A percentile compares a stretch with the other conserved stretches of the same genome.
Conservation (phyloP, 768 basidiomycete genomes). For the Termitomyces eurrhizus region DNA sequence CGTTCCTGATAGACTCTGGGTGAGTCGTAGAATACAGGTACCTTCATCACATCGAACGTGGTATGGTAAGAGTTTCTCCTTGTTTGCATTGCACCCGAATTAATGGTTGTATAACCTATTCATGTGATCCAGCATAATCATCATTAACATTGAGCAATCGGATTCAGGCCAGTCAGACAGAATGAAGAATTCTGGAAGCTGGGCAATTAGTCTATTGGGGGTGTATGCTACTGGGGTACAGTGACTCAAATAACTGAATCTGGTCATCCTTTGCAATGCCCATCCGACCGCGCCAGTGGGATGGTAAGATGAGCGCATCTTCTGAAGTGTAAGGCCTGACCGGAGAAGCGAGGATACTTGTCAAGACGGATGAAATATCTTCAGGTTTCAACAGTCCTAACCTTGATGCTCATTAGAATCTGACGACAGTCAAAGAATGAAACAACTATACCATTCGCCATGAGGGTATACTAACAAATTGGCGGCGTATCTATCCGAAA, state of each 20-base stretch:
- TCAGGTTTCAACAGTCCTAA: constrained; percentile 55
- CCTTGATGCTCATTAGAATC: constrained; percentile 32
- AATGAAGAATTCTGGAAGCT: neutral
- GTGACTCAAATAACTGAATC: constrained; percentile 10
- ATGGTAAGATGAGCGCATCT: constrained; percentile 34
- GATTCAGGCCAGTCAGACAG: neutral
- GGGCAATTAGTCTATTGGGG: neutral
- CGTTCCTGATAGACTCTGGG: too few relatives aligned
- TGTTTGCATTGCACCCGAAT: too few relatives aligned
- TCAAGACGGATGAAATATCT: constrained; percentile 53
- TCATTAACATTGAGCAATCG: too few relatives aligned
- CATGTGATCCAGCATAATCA: too few relatives aligned
- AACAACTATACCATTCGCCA: constrained; percentile 62
- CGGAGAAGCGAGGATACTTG: constrained; percentile 33
- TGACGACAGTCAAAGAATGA: neutral
- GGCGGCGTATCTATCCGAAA: constrained; percentile 51
- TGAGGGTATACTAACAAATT: constrained; percentile 67
- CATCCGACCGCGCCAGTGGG: constrained; percentile 72
- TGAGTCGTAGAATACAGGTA: too few relatives aligned
- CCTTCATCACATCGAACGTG: too few relatives aligned
- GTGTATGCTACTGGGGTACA: constrained; percentile 26
- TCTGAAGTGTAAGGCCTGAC: constrained; percentile 21
- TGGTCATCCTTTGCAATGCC: constrained; percentile 61
- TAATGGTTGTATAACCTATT: too few relatives aligned
- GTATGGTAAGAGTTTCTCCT: too few relatives aligned